Conservation (phyloP, 306 rosid genomes). For the Mucuna pruriens region DNA sequence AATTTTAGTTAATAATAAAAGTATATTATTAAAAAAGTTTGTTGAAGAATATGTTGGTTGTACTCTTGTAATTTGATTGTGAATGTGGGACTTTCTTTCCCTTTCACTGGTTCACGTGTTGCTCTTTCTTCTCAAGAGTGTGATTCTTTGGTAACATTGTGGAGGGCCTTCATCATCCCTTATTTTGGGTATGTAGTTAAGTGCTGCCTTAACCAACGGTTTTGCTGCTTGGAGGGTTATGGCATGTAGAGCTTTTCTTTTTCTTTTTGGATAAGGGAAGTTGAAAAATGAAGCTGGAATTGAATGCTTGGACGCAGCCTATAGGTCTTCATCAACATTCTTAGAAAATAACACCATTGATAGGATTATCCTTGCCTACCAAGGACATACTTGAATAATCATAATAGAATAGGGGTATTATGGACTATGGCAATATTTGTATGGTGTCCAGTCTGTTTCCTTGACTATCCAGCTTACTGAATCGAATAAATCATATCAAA, state of each 20-base stretch:
- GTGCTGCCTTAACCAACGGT: conserved; percentile 13
- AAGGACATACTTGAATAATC: background rate
- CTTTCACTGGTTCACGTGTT: conserved; percentile 33
- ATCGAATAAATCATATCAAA: background rate
- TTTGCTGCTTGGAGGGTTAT: background rate
- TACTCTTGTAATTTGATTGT: background rate
- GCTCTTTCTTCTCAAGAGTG: background rate
- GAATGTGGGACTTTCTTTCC: conserved; percentile 27
- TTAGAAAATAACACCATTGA: background rate
- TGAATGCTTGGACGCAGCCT: background rate
- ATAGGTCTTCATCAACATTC: conserved; percentile 18
- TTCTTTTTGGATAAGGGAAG: background rate
- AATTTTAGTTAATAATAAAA: no score
- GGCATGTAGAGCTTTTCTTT: background rate
- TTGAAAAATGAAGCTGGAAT: background rate
- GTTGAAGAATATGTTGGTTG: no score
- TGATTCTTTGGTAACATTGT: background rate
- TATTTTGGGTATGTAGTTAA: conserved; percentile 11
- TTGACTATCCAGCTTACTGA: conserved; percentile 39
- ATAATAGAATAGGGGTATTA: background rate
- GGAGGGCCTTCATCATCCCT: conserved; percentile 19
- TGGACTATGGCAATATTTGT: background rate
- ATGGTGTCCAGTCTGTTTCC: conserved; percentile 43
- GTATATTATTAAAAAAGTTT: no score
- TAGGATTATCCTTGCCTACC: conserved; percentile 1